Evolutionary conservation across 495 filamentous ascomycete species (phyloP), one percentile per base, ranked within the genome.

Genomic region (Cercophora sp.): DNA sequence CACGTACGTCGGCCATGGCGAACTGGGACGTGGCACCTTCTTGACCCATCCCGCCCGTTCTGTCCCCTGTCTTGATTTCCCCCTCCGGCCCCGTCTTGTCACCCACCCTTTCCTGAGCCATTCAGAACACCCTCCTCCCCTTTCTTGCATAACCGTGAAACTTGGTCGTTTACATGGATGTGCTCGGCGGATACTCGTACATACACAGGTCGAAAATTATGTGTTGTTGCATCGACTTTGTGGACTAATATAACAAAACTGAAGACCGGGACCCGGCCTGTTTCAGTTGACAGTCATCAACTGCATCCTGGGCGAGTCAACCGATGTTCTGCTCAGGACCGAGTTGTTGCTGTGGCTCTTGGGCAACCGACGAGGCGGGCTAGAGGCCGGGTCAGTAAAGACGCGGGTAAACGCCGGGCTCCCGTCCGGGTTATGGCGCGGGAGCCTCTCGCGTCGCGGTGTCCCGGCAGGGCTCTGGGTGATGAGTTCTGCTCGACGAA

Each of bases 401-500:
- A 85, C 81, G 34, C 79, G 70, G 19, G 79, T 84, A 56, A 85
- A 83, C 4, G 81, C 80, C 19, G 80, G 80, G 56, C 79, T 82
- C 1, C 79, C 78, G 52, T 80, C 73, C 13, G 65, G 46, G 27
- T 72, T 71, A 20, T 64, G 66, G 46, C 63, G 62, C 16, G 40
- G 34, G 22, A 59, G 56, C 52, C 72, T 72, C 16, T 66, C 66
- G 27, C 56, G 68, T 51, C 72, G 68, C 20, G 72, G 80, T 39
- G 67, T 82, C 20, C 62, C 66, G 49, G 66, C 78, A 27, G 86
- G 81, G 54, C 77, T 87, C 32, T 83, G 75, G 15, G 85, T 73
- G 15, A 85, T 76, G 34, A 85, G 83, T 62, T 95, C 90, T 35
- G 87, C 88, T 60, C 84, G 84, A 46, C 89, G 86, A 55, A 93